A percentile compares a stretch with the other conserved stretches of the same genome.
Conservation (phyloP, 2,329 filamentous ascomycete species). For the Hyphodiscus sp. region DNA sequence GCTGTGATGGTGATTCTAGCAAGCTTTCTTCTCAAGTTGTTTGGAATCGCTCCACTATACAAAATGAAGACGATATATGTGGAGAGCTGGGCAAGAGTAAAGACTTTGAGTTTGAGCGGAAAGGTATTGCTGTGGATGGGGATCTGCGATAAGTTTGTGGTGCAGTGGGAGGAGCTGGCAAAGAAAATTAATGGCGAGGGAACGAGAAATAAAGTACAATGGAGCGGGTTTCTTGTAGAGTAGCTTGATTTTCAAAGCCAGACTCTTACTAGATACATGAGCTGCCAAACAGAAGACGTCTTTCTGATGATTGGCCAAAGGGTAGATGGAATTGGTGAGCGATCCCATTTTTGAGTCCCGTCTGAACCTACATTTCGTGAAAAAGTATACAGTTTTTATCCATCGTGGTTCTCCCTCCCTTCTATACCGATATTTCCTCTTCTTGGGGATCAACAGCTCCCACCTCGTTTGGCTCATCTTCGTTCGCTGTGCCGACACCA, state of each 20-base stretch:
- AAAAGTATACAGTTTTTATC: background rate
- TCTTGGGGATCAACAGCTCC: background rate
- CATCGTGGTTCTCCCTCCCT: background rate
- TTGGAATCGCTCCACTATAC: constrained; percentile 45
- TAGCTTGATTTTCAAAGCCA: constrained; percentile 3
- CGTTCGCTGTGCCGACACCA: constrained; percentile 35
- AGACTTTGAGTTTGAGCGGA: constrained; percentile 76
- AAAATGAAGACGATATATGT: constrained; percentile 75
- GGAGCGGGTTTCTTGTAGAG: constrained; percentile 29
- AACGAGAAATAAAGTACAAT: constrained; percentile 23
- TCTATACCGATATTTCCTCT: background rate
- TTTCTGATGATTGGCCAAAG: background rate
- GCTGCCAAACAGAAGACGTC: background rate
- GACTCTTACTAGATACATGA: background rate
- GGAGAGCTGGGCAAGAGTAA: constrained; percentile 87
- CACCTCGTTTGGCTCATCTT: constrained; percentile 16
- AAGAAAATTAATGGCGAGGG: constrained; percentile 19
- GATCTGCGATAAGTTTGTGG: constrained; percentile 71
- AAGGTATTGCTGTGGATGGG: constrained; percentile 58
- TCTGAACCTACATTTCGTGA: background rate
- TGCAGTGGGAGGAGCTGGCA: constrained; percentile 62
- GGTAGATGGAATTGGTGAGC: too few relatives aligned
- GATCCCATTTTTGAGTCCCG: too few relatives aligned
- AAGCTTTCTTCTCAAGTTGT: constrained; percentile 41
- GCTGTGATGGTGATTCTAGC: constrained; percentile 68